Conservation (phyloP, 2,329 filamentous ascomycete species). For the Diaporthe nobilis region DNA sequence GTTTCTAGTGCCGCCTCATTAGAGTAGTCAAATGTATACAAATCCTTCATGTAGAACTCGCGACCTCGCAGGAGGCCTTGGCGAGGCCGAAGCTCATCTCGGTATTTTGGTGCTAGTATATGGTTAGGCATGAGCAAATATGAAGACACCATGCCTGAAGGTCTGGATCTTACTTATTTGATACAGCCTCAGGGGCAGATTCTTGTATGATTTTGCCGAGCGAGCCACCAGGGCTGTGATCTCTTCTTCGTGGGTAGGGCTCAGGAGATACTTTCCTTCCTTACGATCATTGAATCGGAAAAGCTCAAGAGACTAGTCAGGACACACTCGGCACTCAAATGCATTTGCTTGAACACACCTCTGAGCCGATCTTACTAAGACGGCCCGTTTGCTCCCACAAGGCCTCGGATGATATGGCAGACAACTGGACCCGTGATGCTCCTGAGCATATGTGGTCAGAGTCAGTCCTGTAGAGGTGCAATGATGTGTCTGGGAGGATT, state of each 20-base stretch:
- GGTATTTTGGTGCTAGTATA: slow-evolving; percentile 84
- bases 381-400: slow-evolving; percentile 90
- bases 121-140: background rate
- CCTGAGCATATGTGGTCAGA: slow-evolving; percentile 58
- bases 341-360: slow-evolving; percentile 64
- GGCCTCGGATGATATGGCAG: slow-evolving; percentile 86
- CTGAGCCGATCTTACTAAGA: slow-evolving; percentile 78
- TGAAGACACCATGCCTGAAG: no score
- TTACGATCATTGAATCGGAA: slow-evolving; percentile 87
- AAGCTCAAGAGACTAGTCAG: slow-evolving; percentile 66
- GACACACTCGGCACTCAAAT: slow-evolving; percentile 19
- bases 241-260: slow-evolving; percentile 97
- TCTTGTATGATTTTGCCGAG: slow-evolving; percentile 84
- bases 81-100: slow-evolving; percentile 90
- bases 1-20: slow-evolving; percentile 80
- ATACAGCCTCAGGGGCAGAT: slow-evolving; percentile 88
- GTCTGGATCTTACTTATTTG: slow-evolving; percentile 77
- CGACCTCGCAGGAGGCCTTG: slow-evolving; percentile 89
- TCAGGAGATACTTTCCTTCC: slow-evolving; percentile 79
- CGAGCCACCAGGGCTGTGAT: slow-evolving; percentile 86
- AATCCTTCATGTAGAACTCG: slow-evolving; percentile 98
- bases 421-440: slow-evolving; percentile 86
- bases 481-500: slow-evolving; percentile 13
- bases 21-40: slow-evolving; percentile 92
- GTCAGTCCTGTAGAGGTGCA: slow-evolving; percentile 16